Percentiles rank a stretch among this genome's conserved stretches.
phyloP scores from a whole-genome alignment of 768 basidiomycete species.

The Hygrophoropsis aurantiaca region DNA sequence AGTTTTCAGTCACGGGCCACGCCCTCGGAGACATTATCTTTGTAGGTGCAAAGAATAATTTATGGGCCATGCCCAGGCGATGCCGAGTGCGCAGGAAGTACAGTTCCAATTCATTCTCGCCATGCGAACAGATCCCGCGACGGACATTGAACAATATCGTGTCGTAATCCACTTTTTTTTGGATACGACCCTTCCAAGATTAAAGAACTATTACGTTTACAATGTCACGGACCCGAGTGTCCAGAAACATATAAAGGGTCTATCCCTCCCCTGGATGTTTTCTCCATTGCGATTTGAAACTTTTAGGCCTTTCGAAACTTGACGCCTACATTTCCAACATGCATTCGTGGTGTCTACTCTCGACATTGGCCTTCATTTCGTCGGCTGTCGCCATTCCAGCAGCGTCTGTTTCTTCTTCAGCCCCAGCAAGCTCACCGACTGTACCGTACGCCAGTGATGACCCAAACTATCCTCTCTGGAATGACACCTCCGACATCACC shows the following conservation, averaged over 20 bases:
- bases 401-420: constrained; percentile 23
- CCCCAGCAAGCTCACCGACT: constrained; percentile 39
- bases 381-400: constrained; percentile 16
- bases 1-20: no score
- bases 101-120: no score
- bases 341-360: constrained; percentile 32
- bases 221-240: constrained; percentile 5
- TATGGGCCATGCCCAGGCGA: no score
- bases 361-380: constrained; percentile 15
- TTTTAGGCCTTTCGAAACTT: background rate
- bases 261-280: background rate
- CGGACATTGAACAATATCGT: background rate
- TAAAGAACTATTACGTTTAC: constrained; percentile 4
- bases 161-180: constrained; percentile 5
- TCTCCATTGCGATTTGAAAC: constrained; percentile 20
- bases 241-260: constrained; percentile 22
- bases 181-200: constrained; percentile 1
- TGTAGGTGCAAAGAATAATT: no score
- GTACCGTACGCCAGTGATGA: constrained; percentile 43
- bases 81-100: no score
- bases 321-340: constrained; percentile 17
- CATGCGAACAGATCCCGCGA: background rate
- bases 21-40: no score
- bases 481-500: constrained; percentile 18
- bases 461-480: constrained; percentile 48